Evolutionary conservation across 306 rosid genomes (phyloP), one percentile per base, ranked within the genome.

Genomic region (Acacia crassicarpa): DNA sequence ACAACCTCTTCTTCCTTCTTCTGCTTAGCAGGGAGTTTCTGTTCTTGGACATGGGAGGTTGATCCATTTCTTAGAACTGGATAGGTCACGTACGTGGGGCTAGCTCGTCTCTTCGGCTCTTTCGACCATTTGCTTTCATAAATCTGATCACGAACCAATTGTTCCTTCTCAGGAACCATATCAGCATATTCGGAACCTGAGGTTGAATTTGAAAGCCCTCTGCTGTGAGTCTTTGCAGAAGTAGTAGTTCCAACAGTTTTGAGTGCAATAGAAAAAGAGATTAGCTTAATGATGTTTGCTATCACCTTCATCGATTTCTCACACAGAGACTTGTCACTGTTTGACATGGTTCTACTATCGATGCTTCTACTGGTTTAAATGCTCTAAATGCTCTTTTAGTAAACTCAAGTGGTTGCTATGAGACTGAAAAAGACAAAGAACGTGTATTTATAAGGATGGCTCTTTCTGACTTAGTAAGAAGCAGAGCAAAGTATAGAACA

Each of bases 251-350:
- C 89, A 30, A 86, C 83, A 49, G 82, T 82, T 62, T 19, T 79
- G 7, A 80, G 78, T 3, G 90, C 84, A 62, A 92, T 81, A 17
- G 91, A 84, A 53, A 87, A 67, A 74, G 98, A 85, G 1, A 95
- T 93, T 12, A 89, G 62, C 88, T 86, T 92, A 22, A 95, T 84
- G 46, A 92, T 35, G 80, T 91, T 95, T 46, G 93, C 85, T 63
- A 91, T 90, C 56, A 90, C 82, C 38, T 79, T 43, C 91, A 92
- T 92, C 5, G 98, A 87, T 65, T 89, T 85, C 90, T 92, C 94
- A 69, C 93, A 95, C 0, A 93, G 86, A 59, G 89, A 85, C 41
- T 65, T 72, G n/a, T 68, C 83, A 72, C 33, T 84, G 81, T 88
- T 83, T 61, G 86, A 82, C 51, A 74, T 81, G 76, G 30, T 83